Evolutionary conservation across 257 asterid species (phyloP).

Genomic region (Asclepias syriaca): DNA sequence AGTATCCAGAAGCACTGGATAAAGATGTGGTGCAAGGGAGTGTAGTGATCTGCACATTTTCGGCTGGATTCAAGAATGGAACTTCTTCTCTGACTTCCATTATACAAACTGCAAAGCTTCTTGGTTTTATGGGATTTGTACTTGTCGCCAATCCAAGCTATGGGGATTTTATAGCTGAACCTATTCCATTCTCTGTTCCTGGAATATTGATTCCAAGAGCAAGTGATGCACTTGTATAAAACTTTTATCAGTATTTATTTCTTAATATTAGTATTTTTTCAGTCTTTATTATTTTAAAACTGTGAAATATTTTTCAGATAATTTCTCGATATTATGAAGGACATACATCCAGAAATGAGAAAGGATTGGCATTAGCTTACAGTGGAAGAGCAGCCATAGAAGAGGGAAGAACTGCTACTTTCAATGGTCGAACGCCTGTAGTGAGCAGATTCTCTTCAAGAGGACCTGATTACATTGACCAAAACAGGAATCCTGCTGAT

Average conservation of each 20-base stretch:
- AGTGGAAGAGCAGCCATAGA: conserved; percentile 72
- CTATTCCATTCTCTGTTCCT: conserved; percentile 76
- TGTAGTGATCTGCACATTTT: conserved; percentile 78
- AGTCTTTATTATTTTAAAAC: not conserved
- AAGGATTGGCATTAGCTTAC: conserved; percentile 39
- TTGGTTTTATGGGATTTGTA: conserved; percentile 66
- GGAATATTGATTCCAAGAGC: conserved; percentile 72
- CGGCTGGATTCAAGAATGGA: conserved; percentile 69
- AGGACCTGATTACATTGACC: conserved; percentile 74
- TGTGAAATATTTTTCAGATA: conserved; percentile 25
- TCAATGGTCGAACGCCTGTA: conserved; percentile 61
- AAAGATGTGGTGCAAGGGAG: conserved; percentile 51
- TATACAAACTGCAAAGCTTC: conserved; percentile 53
- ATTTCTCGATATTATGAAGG: conserved; percentile 54
- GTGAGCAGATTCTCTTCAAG: conserved; percentile 90
- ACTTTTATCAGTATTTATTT: not conserved
- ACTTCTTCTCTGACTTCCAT: conserved; percentile 53
- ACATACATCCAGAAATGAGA: conserved; percentile 45
- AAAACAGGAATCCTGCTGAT: conserved; percentile 54
- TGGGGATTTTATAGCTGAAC: conserved; percentile 87
- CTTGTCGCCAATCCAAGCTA: conserved; percentile 67
- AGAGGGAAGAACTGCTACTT: conserved; percentile 77
- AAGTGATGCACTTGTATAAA: conserved; percentile 53
- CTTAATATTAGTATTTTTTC: not conserved
- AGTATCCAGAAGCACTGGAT: conserved; percentile 67